Evolutionary conservation across 2,329 filamentous ascomycete genomes (phyloP), one percentile per base, ranked within the genome.

Genomic region (Neopestalotiopsis sp.): DNA sequence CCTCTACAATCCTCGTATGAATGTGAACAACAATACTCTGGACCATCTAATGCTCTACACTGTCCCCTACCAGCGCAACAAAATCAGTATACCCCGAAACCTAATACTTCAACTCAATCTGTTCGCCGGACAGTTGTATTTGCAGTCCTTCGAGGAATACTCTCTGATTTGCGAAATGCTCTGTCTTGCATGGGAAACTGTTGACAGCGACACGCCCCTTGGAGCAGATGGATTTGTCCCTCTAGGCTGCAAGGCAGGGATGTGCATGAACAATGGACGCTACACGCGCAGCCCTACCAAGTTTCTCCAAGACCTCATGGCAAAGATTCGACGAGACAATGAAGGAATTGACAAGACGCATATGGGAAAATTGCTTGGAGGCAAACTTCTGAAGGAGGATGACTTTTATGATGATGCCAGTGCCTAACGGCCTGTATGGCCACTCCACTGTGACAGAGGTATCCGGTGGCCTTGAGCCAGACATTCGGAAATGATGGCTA

Each of bases 61-160:
- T 28, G 56, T 58, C 2, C 56, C 56, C 14, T 1, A 4, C 1
- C 20, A 20, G 2, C 2, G 13, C 2, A 30, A 14, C 20, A 1
- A 67, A 84, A 1, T 81, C 83, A 0, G 49, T 58, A 1, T 52
- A 75, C 64, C 71, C 20, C 32, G 13, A 0, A n/a, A 65, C 0
- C 73, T 87, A 0, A 75, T 79, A 0, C 78, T 82, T 0, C 81
- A 87, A 67, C 82, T 93, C 0, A 90, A 91, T 52, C 78, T 93
- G 0, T 92, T 93, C 67, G 82, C 91, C 0, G 91, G 91, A 0
- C 89, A 91, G 66, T 80, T 92, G 0, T 62, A 62, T 9, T 5
- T 62, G 4, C 30, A 62, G 9, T 62, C 59, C 7, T 38, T 62
- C 17, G n/a, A 62, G 13, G 59, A 62, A 20, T 62, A 62, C 13